Evolutionary conservation across 2,329 filamentous ascomycete genomes (phyloP).

Genomic region (Endoconidiophora polonica): DNA sequence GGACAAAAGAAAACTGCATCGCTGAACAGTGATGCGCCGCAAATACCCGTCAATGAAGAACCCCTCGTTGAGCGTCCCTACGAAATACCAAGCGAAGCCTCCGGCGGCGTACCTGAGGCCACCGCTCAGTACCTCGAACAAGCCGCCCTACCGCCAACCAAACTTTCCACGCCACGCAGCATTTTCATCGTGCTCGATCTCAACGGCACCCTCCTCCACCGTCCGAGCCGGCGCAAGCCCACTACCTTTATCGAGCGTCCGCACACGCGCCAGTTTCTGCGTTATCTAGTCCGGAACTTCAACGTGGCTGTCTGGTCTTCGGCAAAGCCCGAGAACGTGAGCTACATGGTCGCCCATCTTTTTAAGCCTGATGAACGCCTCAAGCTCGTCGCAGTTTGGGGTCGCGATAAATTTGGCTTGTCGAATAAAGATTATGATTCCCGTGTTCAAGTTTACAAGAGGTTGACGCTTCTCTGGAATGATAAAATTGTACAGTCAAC

Average conservation of each 20-base stretch:
- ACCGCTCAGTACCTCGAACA: conserved; percentile 42
- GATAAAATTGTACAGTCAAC: conserved; percentile 26
- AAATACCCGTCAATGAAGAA: too few relatives aligned
- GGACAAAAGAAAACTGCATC: background rate
- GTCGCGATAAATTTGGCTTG: conserved; percentile 59
- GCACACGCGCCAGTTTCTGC: conserved; percentile 49
- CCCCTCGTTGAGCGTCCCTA: background rate
- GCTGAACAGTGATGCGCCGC: background rate
- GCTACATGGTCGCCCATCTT: conserved; percentile 47
- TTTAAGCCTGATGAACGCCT: conserved; percentile 36
- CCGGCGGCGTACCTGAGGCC: conserved; percentile 45
- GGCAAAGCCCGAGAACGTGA: conserved; percentile 57
- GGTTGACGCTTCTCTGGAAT: conserved; percentile 56
- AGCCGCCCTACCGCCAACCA: conserved; percentile 28
- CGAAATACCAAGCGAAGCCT: conserved; percentile 22
- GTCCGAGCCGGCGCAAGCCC: conserved; percentile 34
- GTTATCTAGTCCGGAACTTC: conserved; percentile 59
- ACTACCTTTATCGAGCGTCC: conserved; percentile 49
- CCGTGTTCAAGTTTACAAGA: conserved; percentile 81
- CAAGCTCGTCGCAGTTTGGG: conserved; percentile 56
- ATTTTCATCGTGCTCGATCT: conserved; percentile 80
- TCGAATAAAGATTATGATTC: conserved; percentile 42
- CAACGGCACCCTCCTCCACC: conserved; percentile 75
- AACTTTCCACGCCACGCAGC: conserved; percentile 32
- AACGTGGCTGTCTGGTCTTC: conserved; percentile 84